Evolutionary conservation across 768 basidiomycete species (phyloP).

Genomic region (Kwoniella shandongensis): DNA sequence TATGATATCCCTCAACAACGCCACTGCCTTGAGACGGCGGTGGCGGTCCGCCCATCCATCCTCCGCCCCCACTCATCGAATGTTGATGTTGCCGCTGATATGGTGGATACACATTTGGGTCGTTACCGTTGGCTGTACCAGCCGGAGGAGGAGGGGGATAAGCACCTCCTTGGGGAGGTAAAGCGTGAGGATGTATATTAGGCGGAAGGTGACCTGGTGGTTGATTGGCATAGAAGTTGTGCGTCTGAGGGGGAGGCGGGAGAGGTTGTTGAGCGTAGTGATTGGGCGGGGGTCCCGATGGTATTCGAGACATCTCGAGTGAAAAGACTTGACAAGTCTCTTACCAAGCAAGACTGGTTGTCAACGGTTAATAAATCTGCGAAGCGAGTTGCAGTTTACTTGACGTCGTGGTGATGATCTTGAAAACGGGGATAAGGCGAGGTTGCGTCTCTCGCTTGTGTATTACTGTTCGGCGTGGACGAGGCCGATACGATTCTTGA

Average conservation of each 20-base stretch:
- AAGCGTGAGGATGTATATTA: conserved; percentile 9
- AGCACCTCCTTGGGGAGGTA: conserved; percentile 8
- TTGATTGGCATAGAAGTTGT: conserved; percentile 5
- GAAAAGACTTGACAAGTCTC: not conserved
- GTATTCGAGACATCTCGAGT: conserved; percentile 17
- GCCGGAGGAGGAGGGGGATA: conserved; percentile 1
- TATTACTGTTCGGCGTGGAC: no score
- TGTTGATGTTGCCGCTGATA: conserved; percentile 19
- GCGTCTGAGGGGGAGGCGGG: not conserved
- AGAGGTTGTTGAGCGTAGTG: conserved; percentile 8
- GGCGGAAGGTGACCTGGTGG: conserved; percentile 1
- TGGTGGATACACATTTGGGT: conserved; percentile 14
- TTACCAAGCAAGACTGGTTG: no score
- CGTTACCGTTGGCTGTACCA: not conserved
- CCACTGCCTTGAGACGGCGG: not conserved
- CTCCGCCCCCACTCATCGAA: conserved; percentile 3
- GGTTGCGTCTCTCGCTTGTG: no score
- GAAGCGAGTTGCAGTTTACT: no score
- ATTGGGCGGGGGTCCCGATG: conserved; percentile 8
- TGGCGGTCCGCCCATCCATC: conserved; percentile 3
- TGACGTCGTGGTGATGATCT: no score
- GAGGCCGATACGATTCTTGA: no score
- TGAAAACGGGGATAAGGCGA: no score
- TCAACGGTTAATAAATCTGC: no score
- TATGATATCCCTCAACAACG: conserved; percentile 7